These are phyloP conservation scores for Gynostemma pentaphyllum DNA, from an alignment of 306 rosid species.

Conservation along the genomic window DNA sequence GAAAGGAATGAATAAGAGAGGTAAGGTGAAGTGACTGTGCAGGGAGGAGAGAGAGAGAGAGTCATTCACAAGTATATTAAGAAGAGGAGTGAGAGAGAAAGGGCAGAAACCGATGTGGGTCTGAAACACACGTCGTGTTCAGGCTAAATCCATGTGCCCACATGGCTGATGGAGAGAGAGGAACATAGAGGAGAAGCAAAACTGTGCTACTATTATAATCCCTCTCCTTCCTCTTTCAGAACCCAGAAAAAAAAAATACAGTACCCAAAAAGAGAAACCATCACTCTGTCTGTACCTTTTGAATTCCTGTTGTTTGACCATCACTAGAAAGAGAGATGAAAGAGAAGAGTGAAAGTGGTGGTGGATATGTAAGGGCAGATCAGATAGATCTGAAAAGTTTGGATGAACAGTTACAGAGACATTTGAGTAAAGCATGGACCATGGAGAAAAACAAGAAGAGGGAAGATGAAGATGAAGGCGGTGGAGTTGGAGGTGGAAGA, in stretches of 20 bases:
- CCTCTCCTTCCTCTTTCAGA: neutral
- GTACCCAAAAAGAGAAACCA: neutral
- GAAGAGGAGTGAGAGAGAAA: neutral
- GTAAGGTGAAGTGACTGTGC: neutral
- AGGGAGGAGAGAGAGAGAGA: neutral
- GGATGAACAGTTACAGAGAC: constrained; percentile 96
- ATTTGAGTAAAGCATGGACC: constrained; percentile 75
- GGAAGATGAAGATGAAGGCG: constrained; percentile 33
- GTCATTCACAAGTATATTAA: too few relatives aligned
- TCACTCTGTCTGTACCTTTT: neutral
- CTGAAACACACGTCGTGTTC: constrained; percentile 81
- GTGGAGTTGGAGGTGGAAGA: constrained; percentile 8
- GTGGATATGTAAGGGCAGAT: constrained; percentile 90
- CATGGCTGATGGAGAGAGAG: constrained; percentile 52
- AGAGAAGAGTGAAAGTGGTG: constrained; percentile 69
- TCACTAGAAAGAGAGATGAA: constrained; percentile 29
- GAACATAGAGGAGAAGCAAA: neutral
- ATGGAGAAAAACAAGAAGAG: constrained; percentile 80
- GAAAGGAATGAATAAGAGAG: neutral
- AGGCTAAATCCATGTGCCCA: constrained; percentile 96
- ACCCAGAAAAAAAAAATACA: neutral
- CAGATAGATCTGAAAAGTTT: constrained; percentile 98
- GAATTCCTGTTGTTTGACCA: neutral
- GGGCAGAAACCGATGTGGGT: constrained; percentile 30
- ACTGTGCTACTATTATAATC: constrained; percentile 27